These are phyloP conservation scores for Neurospora sp. DNA, from an alignment of 495 filamentous ascomycete species.

Conservation along the genomic window DNA sequence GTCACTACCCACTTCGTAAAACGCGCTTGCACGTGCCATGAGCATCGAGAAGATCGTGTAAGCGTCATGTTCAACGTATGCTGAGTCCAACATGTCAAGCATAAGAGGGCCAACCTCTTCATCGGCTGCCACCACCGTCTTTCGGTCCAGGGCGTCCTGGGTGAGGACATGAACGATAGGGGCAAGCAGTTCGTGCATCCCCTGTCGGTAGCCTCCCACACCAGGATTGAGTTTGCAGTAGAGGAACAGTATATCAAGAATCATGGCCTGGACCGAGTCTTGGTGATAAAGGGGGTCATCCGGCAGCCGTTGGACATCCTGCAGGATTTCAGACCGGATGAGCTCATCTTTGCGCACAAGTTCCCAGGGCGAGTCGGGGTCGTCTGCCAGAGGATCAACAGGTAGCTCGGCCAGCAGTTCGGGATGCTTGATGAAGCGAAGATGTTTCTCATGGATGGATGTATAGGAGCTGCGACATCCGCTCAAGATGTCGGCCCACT, in stretches of 20 bases:
- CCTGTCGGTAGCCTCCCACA: constrained; percentile 79
- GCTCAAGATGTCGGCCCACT: constrained; percentile 58
- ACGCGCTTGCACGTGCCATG: constrained; percentile 78
- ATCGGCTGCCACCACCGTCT: constrained; percentile 10
- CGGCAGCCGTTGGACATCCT: constrained; percentile 90
- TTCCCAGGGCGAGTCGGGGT: constrained; percentile 82
- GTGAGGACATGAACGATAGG: constrained; percentile 85
- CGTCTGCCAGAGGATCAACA: constrained; percentile 79
- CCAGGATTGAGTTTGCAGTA: constrained; percentile 89
- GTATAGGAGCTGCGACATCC: constrained; percentile 66
- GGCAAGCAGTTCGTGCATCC: constrained; percentile 93
- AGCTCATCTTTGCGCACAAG: constrained; percentile 73
- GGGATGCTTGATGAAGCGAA: constrained; percentile 71
- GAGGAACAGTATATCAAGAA: constrained; percentile 84
- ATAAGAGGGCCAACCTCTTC: constrained; percentile 36
- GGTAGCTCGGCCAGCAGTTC: constrained; percentile 59
- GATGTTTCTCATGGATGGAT: constrained; percentile 59
- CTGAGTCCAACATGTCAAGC: constrained; percentile 53
- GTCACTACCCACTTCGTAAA: constrained; percentile 62
- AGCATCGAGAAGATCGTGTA: constrained; percentile 75
- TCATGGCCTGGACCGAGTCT: constrained; percentile 63
- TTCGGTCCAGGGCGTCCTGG: constrained; percentile 57
- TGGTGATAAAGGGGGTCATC: constrained; percentile 87
- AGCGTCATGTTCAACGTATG: constrained; percentile 79
- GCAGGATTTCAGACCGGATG: constrained; percentile 79